Evolutionary conservation across 257 asterid species (phyloP), one percentile per base, ranked within the genome.

Genomic region (Haberlea rhodopensis): DNA sequence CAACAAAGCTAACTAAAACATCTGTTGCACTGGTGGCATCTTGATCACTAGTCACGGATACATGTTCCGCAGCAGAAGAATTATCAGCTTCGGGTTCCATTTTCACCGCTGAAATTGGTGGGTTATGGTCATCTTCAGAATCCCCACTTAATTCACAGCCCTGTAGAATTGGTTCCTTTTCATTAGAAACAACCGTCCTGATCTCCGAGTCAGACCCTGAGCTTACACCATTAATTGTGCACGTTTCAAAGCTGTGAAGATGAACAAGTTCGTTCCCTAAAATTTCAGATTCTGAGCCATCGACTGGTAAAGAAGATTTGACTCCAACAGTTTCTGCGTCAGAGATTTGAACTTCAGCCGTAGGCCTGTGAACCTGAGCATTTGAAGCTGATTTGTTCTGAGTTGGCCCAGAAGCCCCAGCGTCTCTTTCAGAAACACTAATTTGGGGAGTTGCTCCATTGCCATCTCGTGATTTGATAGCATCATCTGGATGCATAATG

Each of bases 81-180:
- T 62, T 57, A 26, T 62, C 79, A 51, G 40, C 73, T 70, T 69
- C 80, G 62, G 79, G 60, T 52, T 67, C 81, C 64, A 60, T 16
- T 60, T 77, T 76, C 71, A 67, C 76, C 73, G 71, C 82, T 61
- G 65, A 71, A 20, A 74, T 67, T 31, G 73, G 69, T 29, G 63
- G 72, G 57, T 49, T 52, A 71, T 56, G 65, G 57, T 55, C 56
- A 63, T 53, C 61, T 70, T 72, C 72, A 32, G 53, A 29, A 21
- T 65, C 62, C 20, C 66, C 66, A 49, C 63, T 67, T 62, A 72
- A 69, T 28, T 66, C 69, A 23, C 67, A 65, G 8, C 56, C 66
- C 57, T 45, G 69, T 21, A 48, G 34, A 69, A 57, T 63, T 53
- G 61, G 57, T 61, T 70, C 73, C 51, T 34, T 63, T 63, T 57